A percentile compares a stretch with the other conserved stretches of the same genome.
Evolutionary conservation across 352 stramenopile genomes (phyloP).

Genomic region (Phytophthora vignae): DNA sequence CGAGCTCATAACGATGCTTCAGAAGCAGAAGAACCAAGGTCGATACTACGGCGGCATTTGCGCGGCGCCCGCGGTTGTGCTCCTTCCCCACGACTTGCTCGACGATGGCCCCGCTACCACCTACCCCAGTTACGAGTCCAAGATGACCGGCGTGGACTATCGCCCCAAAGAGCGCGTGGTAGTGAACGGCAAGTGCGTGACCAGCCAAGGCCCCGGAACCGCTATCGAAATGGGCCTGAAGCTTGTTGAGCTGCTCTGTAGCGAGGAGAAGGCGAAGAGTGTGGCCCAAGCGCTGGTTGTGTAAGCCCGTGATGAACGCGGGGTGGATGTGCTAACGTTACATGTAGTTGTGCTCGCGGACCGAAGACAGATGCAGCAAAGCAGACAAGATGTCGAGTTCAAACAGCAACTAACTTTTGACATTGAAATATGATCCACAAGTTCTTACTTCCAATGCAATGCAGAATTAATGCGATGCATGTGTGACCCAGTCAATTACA

Average conservation of each 20-base stretch:
- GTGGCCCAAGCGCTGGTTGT: constrained; percentile 62
- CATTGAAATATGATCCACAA: too few species aligned
- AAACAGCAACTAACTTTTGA: background rate
- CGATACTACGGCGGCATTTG: constrained; percentile 81
- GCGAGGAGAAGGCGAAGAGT: constrained; percentile 55
- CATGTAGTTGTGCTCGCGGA: background rate
- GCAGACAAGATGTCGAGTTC: background rate
- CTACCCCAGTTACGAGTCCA: constrained; percentile 66
- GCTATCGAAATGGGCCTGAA: constrained; percentile 83
- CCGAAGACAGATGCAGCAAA: background rate
- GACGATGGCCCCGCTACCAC: constrained; percentile 46
- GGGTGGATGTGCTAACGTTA: too few species aligned
- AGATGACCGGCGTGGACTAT: constrained; percentile 53
- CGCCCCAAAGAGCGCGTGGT: constrained; percentile 54
- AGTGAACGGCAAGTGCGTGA: constrained; percentile 73
- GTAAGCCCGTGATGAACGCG: background rate
- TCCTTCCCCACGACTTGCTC: constrained; percentile 63
- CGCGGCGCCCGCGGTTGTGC: constrained; percentile 65
- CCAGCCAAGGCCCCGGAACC: constrained; percentile 70
- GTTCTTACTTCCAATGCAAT: too few species aligned
- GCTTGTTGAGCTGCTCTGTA: constrained; percentile 70
- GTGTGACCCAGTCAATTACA: too few species aligned
- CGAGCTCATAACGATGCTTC: constrained; percentile 59
- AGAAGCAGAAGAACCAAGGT: constrained; percentile 59
- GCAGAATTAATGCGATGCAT: too few species aligned